phyloP scores from a whole-genome alignment of 1,139 yeast species.

The Geotrichum klebahnii region DNA sequence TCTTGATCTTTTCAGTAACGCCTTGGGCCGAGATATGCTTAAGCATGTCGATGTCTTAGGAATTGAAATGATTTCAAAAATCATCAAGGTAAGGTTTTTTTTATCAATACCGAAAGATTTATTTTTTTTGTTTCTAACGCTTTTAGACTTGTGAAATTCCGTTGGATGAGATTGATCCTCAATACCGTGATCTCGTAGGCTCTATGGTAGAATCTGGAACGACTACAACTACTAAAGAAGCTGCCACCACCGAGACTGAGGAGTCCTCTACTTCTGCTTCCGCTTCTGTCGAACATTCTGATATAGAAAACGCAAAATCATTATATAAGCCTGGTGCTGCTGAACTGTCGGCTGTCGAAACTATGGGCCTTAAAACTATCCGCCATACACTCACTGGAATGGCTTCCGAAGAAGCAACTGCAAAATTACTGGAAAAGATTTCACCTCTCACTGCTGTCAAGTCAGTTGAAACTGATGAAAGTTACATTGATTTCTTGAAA shows the following conservation, averaged over 20 bases:
- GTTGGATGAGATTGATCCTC: slow-evolving; percentile 39
- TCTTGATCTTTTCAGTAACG: slow-evolving; percentile 1
- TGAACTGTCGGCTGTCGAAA: slow-evolving; percentile 62
- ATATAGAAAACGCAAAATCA: slow-evolving; percentile 28
- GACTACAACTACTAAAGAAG: not conserved
- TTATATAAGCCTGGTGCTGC: slow-evolving; percentile 53
- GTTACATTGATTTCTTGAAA: slow-evolving; percentile 60
- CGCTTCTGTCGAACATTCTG: slow-evolving; percentile 2
- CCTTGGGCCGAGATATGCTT: slow-evolving; percentile 43
- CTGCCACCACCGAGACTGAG: not conserved
- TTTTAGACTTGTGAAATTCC: slow-evolving; percentile 36
- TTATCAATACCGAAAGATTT: slow-evolving; percentile 20
- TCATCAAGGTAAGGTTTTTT: slow-evolving; percentile 36
- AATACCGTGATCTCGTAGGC: slow-evolving; percentile 39
- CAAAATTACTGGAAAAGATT: slow-evolving; percentile 25
- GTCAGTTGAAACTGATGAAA: slow-evolving; percentile 37
- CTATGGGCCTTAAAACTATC: slow-evolving; percentile 75
- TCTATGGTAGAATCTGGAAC: slow-evolving; percentile 14
- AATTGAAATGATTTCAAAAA: slow-evolving; percentile 51
- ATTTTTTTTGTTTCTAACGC: slow-evolving; percentile 19
- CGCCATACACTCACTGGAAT: slow-evolving; percentile 75
- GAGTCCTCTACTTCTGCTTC: not conserved
- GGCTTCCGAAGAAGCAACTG: slow-evolving; percentile 27
- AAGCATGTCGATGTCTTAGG: slow-evolving; percentile 67
- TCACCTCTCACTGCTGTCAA: slow-evolving; percentile 37